Percentiles rank a stretch among this genome's conserved stretches.
Evolutionary conservation across 768 basidiomycete genomes (phyloP).

Genomic region (Mycena leptocephala): DNA sequence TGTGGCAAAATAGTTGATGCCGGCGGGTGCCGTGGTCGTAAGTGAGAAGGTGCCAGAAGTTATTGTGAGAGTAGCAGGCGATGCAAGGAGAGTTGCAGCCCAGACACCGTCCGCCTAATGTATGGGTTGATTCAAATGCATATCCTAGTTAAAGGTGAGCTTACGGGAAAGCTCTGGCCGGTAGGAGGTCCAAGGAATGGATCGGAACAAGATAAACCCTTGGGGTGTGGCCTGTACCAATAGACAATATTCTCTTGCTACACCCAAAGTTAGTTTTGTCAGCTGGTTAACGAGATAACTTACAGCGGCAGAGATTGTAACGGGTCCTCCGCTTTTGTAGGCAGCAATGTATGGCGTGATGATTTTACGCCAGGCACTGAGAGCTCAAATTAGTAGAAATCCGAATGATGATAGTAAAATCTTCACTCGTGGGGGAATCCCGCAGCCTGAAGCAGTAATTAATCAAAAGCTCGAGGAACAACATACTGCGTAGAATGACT

Average conservation of each 20-base stretch:
- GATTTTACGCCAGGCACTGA: neutral
- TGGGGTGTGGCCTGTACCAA: neutral
- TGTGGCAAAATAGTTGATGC: neutral
- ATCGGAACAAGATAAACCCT: neutral
- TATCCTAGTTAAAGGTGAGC: neutral
- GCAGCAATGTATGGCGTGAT: conserved; percentile 1
- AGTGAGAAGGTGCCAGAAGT: neutral
- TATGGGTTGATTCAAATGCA: neutral
- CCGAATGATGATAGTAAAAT: neutral
- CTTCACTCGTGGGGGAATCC: neutral
- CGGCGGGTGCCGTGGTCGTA: neutral
- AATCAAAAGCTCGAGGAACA: neutral
- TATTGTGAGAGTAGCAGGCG: neutral
- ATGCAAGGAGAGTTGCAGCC: neutral
- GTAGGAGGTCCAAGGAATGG: neutral
- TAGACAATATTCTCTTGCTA: neutral
- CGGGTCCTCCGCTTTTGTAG: neutral
- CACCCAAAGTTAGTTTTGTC: neutral
- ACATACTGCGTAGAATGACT: neutral
- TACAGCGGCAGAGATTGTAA: neutral
- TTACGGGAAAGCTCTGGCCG: neutral
- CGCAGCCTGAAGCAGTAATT: neutral
- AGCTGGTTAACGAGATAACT: neutral
- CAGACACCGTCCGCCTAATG: neutral
- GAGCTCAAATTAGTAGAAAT: neutral